Percentiles rank a stretch among this genome's conserved stretches.
Evolutionary conservation across 1,139 yeast genomes (phyloP).

Genomic region (Yamadazyma diospyri): DNA sequence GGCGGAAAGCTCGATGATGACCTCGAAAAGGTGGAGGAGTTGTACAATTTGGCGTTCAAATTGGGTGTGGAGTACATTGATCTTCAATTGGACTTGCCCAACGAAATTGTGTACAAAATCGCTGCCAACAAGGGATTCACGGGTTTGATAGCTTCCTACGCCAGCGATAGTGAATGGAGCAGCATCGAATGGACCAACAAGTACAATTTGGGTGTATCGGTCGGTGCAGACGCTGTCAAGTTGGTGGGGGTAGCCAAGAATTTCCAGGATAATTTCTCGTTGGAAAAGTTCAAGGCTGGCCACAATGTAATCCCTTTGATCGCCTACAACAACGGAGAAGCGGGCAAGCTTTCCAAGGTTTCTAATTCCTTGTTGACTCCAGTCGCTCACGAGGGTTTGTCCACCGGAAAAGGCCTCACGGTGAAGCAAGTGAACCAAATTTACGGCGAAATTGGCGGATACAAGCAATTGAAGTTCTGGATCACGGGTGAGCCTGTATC

Average conservation of each 20-base stretch:
- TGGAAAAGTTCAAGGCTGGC: constrained; percentile 62
- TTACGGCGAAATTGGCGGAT: constrained; percentile 61
- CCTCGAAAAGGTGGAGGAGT: constrained; percentile 41
- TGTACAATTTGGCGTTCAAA: constrained; percentile 63
- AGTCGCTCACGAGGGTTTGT: constrained; percentile 65
- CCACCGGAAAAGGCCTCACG: constrained; percentile 46
- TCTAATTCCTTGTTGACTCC: constrained; percentile 78
- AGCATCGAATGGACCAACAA: constrained; percentile 70
- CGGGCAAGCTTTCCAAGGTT: constrained; percentile 77
- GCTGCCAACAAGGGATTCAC: constrained; percentile 50
- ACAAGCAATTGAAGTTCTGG: constrained; percentile 55
- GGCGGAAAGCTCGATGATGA: constrained; percentile 66
- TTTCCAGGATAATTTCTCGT: constrained; percentile 63
- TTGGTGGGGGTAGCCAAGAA: constrained; percentile 74
- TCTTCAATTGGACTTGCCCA: constrained; percentile 46
- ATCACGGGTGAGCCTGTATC: constrained; percentile 80
- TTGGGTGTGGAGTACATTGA: constrained; percentile 59
- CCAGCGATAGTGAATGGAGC: constrained; percentile 62
- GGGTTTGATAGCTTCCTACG: constrained; percentile 71
- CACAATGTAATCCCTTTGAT: constrained; percentile 63
- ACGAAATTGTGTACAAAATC: constrained; percentile 26
- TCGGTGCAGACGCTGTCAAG: constrained; percentile 74
- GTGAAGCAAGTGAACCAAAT: constrained; percentile 59
- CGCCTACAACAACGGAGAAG: constrained; percentile 77
- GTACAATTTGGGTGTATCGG: constrained; percentile 61